Evolutionary conservation across 495 filamentous ascomycete species (phyloP), one percentile per base, ranked within the genome.

Genomic region (Friedmanniomyces endolithicus): DNA sequence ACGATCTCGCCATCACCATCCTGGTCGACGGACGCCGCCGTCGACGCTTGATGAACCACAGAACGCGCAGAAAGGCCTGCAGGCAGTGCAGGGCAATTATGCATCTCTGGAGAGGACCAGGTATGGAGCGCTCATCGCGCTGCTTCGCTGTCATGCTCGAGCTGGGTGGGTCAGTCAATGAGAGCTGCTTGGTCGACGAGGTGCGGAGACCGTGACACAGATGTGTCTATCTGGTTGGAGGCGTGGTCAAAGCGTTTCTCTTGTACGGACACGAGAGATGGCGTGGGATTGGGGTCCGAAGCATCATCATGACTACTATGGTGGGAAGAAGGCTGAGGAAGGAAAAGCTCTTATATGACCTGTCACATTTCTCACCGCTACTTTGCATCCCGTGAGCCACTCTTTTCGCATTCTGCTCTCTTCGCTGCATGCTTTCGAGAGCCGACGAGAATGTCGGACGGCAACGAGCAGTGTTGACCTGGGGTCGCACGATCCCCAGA

Each of bases 321-420:
- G n/a, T n/a, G n/a, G n/a, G 37, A 9, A 41, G 37, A 41, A 41
- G 37, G 37, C 37, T 41, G 37, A 41, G 37, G 6, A n/a, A 4
- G 37, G n/a, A n/a, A n/a, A 16, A 41, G 17, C 14, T 41, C 37
- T 41, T 41, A 41, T 41, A 41, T n/a, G 37, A 41, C 37, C 37
- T 41, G 50, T 58, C 48, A 48, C 50, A n/a, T 52, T 58, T 57
- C 48, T 53, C 48, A 58, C 55, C 48, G 55, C 55, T 48, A 22
- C 39, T 53, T 31, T 58, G 48, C 50, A 16, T 47, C 23, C 44
- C 44, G 44, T 29, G 19, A 31, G 24, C 44, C 23, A 19, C 44
- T 25, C 16, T 20, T n/a, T 3, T 29, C 23, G 44, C 44, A 47
- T 47, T 19, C 9, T 41, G 33, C 8, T 41, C 37, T 4, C 37